These are phyloP conservation scores for Dimargaris cristalligena DNA, from an alignment of 192 early-diverging fungal genomes.

Conservation along the genomic window DNA sequence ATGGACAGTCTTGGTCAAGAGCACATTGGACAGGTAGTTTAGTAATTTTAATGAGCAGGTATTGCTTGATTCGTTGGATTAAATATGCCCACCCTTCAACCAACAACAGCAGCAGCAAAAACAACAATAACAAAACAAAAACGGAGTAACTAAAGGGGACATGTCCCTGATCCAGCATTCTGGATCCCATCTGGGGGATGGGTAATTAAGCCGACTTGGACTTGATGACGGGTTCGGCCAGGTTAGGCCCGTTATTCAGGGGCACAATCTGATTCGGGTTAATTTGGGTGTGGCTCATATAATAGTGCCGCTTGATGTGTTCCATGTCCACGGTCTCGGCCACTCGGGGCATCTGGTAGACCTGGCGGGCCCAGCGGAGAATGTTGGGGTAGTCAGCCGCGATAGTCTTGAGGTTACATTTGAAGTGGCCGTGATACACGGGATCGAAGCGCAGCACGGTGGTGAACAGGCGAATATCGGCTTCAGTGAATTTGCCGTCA, in stretches of 20 bases:
- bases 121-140: too few relatives aligned
- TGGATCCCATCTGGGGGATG: too few relatives aligned
- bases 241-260: constrained; percentile 46
- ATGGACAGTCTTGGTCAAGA: too few relatives aligned
- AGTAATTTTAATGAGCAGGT: too few relatives aligned
- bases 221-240: constrained; percentile 11
- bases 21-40: too few relatives aligned
- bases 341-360: constrained; percentile 70
- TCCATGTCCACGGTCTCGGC: constrained; percentile 79
- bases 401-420: constrained; percentile 79
- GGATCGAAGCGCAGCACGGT: constrained; percentile 94
- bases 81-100: too few relatives aligned
- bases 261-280: constrained; percentile 79
- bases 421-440: constrained; percentile 89
- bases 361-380: constrained; percentile 58
- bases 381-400: constrained; percentile 75
- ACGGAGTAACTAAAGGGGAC: too few relatives aligned
- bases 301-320: constrained; percentile 95
- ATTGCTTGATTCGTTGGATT: too few relatives aligned
- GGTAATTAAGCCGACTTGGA: too few relatives aligned
- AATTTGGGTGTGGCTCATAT: constrained; percentile 75
- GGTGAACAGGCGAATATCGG: constrained; percentile 86
- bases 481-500: constrained; percentile 61
- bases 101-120: too few relatives aligned
- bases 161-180: too few relatives aligned